Evolutionary conservation across 495 filamentous ascomycete genomes (phyloP).

Genomic region (Annulohypoxylon maeteangense): DNA sequence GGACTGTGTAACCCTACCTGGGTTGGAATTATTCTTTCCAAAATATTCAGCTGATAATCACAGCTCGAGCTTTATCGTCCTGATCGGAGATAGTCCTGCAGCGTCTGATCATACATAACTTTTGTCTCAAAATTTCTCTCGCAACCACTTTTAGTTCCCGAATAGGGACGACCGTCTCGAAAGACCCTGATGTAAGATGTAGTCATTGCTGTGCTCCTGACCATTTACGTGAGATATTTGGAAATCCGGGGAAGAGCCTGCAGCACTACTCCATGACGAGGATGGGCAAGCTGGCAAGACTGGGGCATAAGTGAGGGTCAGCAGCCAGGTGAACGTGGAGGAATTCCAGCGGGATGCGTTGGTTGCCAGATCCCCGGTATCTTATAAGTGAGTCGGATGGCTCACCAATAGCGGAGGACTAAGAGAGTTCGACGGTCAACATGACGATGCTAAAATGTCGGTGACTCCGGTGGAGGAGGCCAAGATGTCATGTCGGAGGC

Average conservation of each 20-base stretch:
- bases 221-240: constrained; percentile 26
- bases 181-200: constrained; percentile 7
- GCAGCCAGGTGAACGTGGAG: not conserved
- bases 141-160: constrained; percentile 21
- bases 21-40: not conserved
- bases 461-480: constrained; percentile 38
- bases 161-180: constrained; percentile 2
- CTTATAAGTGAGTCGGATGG: not conserved
- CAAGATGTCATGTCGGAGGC: constrained; percentile 28
- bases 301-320: not conserved
- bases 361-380: constrained; percentile 4
- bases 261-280: constrained; percentile 11
- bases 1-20: not conserved
- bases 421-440: not conserved
- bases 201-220: constrained; percentile 12
- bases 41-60: not conserved
- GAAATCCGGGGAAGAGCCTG: constrained; percentile 31
- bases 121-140: not conserved
- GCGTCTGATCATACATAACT: not conserved
- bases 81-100: not conserved
- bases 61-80: not conserved
- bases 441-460: constrained; percentile 29
- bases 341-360: not conserved
- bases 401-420: not conserved
- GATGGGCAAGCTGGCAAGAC: constrained; percentile 5